Conservation (phyloP, 1,284 basidiomycete species). For the Schizophyllum amplum region DNA sequence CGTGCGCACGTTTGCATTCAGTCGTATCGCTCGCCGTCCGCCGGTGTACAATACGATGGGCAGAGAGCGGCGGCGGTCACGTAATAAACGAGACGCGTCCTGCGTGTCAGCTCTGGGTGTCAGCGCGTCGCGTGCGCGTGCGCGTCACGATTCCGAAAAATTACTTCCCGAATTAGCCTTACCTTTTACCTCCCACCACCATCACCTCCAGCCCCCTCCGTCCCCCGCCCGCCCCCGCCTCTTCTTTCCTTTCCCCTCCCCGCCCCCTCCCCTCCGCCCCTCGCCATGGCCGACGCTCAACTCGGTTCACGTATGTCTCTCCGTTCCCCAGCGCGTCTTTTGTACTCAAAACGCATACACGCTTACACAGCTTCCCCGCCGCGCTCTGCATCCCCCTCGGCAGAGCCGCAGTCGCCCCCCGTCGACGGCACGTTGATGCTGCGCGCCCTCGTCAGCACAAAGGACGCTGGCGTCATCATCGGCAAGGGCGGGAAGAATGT, state of each 20-base stretch:
- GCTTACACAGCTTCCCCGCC: constrained; percentile 36
- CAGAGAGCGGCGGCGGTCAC: too few species aligned
- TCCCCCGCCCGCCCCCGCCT: constrained; percentile 11
- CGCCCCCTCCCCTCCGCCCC: constrained; percentile 56
- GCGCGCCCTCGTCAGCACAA: constrained; percentile 89
- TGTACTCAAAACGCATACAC: constrained; percentile 9
- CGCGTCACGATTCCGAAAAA: too few species aligned
- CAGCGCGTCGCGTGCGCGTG: too few species aligned
- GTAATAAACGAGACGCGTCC: too few species aligned
- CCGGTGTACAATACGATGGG: not conserved
- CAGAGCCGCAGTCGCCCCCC: constrained; percentile 27
- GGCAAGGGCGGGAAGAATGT: constrained; percentile 96
- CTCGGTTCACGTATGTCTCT: constrained; percentile 40
- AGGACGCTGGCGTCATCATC: constrained; percentile 96
- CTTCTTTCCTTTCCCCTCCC: constrained; percentile 20
- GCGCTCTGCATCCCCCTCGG: constrained; percentile 63
- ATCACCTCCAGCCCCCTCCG: not conserved
- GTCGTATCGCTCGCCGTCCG: too few species aligned
- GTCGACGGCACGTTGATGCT: constrained; percentile 74
- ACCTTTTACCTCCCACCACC: constrained; percentile 8
- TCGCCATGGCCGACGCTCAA: constrained; percentile 23
- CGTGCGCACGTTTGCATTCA: too few species aligned
- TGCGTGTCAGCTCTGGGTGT: too few species aligned
- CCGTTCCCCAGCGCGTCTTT: constrained; percentile 13
- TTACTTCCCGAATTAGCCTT: not conserved